Conservation (phyloP, 345 rosid species). For the Adansonia digitata region DNA sequence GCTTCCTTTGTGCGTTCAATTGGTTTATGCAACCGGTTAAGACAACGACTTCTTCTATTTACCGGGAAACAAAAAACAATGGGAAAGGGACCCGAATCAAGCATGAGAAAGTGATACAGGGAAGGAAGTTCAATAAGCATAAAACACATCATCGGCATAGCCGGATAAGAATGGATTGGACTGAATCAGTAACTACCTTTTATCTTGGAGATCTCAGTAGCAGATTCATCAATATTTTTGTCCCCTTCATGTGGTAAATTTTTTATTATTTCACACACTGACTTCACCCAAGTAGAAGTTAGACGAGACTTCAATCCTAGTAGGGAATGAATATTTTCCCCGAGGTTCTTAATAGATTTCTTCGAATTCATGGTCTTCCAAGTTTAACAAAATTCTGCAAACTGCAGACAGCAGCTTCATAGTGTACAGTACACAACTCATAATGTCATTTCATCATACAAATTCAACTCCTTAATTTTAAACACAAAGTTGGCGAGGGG, state of each 20-base stretch:
- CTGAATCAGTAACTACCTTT: too few species aligned
- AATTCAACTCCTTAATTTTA: too few species aligned
- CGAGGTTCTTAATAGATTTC: conserved; percentile 36
- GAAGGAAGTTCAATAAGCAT: background rate
- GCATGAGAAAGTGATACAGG: background rate
- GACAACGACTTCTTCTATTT: conserved; percentile 48
- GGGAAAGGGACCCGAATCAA: background rate
- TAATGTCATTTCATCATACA: background rate
- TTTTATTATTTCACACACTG: conserved; percentile 50
- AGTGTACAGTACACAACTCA: too few species aligned
- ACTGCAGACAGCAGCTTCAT: background rate
- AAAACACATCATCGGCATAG: background rate
- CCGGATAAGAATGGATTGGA: background rate
- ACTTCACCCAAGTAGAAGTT: conserved; percentile 55
- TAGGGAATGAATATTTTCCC: conserved; percentile 57
- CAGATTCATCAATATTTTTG: conserved; percentile 29
- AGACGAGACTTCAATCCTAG: conserved; percentile 56
- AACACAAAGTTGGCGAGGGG: too few species aligned
- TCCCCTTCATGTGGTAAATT: conserved; percentile 19
- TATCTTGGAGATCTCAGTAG: conserved; percentile 22
- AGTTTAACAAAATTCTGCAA: conserved; percentile 2
- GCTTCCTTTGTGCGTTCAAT: conserved; percentile 55
- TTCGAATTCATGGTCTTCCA: conserved; percentile 23
- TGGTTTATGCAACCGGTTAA: conserved; percentile 35
- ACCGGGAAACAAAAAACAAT: background rate